Evolutionary conservation across 305 asterid species (phyloP), one percentile per base, ranked within the genome.

Genomic region (Solanum hybrid): DNA sequence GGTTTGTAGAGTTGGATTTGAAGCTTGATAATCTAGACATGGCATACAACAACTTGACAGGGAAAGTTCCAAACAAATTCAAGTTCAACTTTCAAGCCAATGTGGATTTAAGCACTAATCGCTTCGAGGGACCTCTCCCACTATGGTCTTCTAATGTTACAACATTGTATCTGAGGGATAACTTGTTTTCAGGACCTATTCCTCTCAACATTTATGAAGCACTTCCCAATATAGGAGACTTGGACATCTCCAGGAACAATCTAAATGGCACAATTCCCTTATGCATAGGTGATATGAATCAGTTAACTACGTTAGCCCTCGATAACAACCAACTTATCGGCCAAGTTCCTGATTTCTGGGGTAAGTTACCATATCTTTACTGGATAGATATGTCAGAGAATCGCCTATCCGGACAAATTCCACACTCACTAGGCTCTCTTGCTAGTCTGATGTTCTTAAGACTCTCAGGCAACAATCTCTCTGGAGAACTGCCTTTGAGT

Each of bases 81-180:
- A 92, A 90, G 88, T 85, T 93, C 33, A n/a, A 13, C 17, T 4
- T 2, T 1, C 72, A 0, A 12, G 79, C 91, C 36, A 89, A 89
- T 61, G 90, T 92, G 7, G 94, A 91, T 76, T 79, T 92, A 78
- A 91, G 89, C 57, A 70, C 91, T 7, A 92, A 92, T 61, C 37
- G 13, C 0, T 92, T 90, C 11, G 51, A 89, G 39, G 94, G 94
- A 15, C 82, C 90, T 86, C 90, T 92, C 36, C 94, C 94, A 1
- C 89, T 92, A 20, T 92, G 94, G 94, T 14, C 94, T 37, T 38
- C 92, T 37, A 92, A 92, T 36, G n/a, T 92, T 27, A 36, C 89
- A 88, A 29, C 87, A 70, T 81, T 90, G 82, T 90, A 89, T 89
- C 70, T 92, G 86, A 89, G 89, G 89, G 89, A 89, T 14, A 92